Evolutionary conservation across 2,329 filamentous ascomycete species (phyloP).

Genomic region (Aspergillus felis): DNA sequence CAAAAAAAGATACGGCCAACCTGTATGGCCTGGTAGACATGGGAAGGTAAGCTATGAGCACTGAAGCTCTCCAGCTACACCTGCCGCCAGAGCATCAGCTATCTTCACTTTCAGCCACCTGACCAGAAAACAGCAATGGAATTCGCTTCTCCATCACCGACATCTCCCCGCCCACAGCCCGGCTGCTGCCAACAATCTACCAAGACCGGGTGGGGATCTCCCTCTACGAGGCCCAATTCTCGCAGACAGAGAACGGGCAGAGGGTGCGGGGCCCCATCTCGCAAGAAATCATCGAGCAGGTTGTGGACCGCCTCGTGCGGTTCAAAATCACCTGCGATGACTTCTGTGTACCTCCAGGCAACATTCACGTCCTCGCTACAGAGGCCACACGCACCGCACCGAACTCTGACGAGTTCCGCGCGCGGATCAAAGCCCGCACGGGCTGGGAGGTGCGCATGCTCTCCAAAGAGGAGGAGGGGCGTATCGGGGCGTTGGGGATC

Average conservation of each 20-base stretch:
- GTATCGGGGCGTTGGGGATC: slow-evolving; percentile 78
- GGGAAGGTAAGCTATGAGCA: slow-evolving; percentile 33
- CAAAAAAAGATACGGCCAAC: slow-evolving; percentile 1
- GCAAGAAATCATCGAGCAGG: slow-evolving; percentile 57
- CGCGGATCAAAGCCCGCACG: slow-evolving; percentile 58
- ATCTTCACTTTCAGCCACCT: neutral
- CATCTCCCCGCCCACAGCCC: slow-evolving; percentile 65
- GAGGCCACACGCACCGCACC: slow-evolving; percentile 80
- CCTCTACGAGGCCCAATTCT: slow-evolving; percentile 73
- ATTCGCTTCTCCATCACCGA: slow-evolving; percentile 89
- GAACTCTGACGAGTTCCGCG: slow-evolving; percentile 67
- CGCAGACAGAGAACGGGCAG: slow-evolving; percentile 29
- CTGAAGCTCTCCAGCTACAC: neutral
- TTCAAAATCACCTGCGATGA: slow-evolving; percentile 69
- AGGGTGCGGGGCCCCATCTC: slow-evolving; percentile 51
- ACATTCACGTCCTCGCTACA: slow-evolving; percentile 76
- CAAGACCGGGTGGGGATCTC: slow-evolving; percentile 76
- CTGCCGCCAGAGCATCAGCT: neutral
- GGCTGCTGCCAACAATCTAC: slow-evolving; percentile 73
- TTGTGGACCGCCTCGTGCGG: slow-evolving; percentile 62
- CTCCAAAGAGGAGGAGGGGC: slow-evolving; percentile 74
- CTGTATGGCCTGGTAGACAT: slow-evolving; percentile 39
- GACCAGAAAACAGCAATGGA: slow-evolving; percentile 60
- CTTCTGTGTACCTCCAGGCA: slow-evolving; percentile 60
- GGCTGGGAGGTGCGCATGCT: slow-evolving; percentile 70